Base-by-base conservation (phyloP, 2,329 filamentous ascomycete species). In the Xylaria sp. region DNA sequence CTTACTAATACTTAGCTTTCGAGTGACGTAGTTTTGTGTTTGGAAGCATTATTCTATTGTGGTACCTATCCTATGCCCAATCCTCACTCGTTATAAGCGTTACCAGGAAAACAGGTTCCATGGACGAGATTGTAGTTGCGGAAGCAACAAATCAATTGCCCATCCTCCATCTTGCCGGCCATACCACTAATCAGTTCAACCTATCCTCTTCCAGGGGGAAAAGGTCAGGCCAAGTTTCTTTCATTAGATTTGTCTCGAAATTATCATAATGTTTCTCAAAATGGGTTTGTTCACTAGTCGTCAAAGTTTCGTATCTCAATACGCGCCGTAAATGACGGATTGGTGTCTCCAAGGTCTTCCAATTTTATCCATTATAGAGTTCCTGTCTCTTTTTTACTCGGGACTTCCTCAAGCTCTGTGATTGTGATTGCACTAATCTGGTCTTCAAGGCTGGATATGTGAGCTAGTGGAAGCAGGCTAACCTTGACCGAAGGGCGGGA, bases 401-500 rank as follows among this genome's bases (percentile, higher is more conserved):
- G 25, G 22, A 66, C 61, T 11, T 68, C 67, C 7, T 60, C 45
- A 9, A 58, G 0, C 9, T 63, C 47, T n/a, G 20, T 61, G n/a
- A 22, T 5, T 2, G 20, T 61, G n/a, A 22, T 5, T 2, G 20
- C 17, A 6, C 49, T 59, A 2, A n/a, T 33, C 22, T 61, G 38
- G 17, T 63, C 54, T 13, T 67, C 65, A 47, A 51, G 20, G 29
- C 65, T 67, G 7, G 20, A 55, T 2, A 45, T 58, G 22, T 58
- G 67, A 22, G 63, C 61, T 2, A 68, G 47, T 11, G 69, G 69
- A 10, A 71, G 58, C 54, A 57, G 60, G 33, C 51, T 47, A n/a
- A 67, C 39, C 38, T 20, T 63, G n/a, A 33, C 60, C 11, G 67
- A 38, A 1, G 81, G 80, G 7, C 81, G 75, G 15, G 79, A 83